Percentiles rank a stretch among this genome's conserved stretches.
phyloP scores from a whole-genome alignment of 352 stramenopile genomes.

The Blastocystis hominis region DNA sequence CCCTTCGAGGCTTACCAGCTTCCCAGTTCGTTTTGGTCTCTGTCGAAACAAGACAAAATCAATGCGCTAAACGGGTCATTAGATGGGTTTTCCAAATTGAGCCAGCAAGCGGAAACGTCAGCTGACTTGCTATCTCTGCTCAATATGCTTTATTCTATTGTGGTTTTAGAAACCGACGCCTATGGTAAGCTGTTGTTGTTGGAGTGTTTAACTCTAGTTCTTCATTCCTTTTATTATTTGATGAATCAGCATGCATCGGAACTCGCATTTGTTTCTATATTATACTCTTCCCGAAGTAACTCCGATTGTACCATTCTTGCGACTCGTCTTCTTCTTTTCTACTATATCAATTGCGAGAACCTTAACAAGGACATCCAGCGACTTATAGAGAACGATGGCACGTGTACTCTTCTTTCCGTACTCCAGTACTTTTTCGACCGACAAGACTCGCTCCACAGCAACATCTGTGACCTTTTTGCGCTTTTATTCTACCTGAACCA shows the following conservation, averaged over 20 bases:
- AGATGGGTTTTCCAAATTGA: background rate
- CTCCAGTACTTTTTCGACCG: background rate
- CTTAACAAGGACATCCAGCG: background rate
- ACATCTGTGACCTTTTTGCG: slow-evolving; percentile 19
- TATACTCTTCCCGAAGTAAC: background rate
- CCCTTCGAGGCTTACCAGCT: too few relatives aligned
- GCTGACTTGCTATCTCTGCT: background rate
- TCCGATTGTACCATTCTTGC: background rate
- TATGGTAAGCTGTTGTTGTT: background rate
- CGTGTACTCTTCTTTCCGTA: background rate
- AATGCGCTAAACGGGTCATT: background rate
- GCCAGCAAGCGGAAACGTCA: background rate
- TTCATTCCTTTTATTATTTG: background rate
- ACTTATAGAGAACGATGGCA: background rate
- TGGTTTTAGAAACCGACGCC: background rate
- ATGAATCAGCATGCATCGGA: background rate
- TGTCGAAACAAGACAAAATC: background rate
- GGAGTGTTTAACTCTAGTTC: background rate
- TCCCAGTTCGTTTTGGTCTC: background rate
- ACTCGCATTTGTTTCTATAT: background rate
- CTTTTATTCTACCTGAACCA: background rate
- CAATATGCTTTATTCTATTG: background rate
- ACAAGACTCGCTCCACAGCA: background rate
- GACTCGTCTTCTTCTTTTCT: slow-evolving; percentile 11
- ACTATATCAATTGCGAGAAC: slow-evolving; percentile 42